These are phyloP conservation scores for Datisca glomerata DNA, from an alignment of 306 rosid species.

Conservation along the genomic window DNA sequence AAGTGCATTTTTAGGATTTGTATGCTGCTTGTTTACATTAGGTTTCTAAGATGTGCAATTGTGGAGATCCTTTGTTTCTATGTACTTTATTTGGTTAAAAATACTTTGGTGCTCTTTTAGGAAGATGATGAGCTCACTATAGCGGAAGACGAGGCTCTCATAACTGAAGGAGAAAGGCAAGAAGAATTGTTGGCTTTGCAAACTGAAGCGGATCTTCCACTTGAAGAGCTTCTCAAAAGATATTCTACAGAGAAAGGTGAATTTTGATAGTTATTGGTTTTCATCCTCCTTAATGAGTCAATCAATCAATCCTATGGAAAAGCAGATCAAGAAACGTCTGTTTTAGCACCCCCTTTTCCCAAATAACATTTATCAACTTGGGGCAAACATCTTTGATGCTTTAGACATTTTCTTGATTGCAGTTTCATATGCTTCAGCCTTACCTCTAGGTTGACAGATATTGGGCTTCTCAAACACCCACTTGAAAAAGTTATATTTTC, in stretches of 20 bases:
- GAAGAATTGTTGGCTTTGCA: slow-evolving; percentile 83
- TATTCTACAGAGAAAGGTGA: slow-evolving; percentile 44
- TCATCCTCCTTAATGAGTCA: too few relatives aligned
- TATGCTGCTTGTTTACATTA: too few relatives aligned
- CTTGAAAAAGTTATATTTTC: not conserved
- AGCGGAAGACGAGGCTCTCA: slow-evolving; percentile 82
- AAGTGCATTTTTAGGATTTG: not conserved
- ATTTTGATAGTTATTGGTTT: slow-evolving; percentile 2
- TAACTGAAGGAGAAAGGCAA: slow-evolving; percentile 69
- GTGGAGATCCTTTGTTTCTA: not conserved
- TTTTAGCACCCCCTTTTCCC: slow-evolving; percentile 2
- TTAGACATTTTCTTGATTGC: not conserved
- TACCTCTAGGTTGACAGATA: not conserved
- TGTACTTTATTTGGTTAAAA: not conserved
- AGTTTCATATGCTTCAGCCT: slow-evolving; percentile 4
- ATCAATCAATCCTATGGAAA: too few relatives aligned
- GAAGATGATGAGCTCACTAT: slow-evolving; percentile 88
- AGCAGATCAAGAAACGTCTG: not conserved
- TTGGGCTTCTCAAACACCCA: not conserved
- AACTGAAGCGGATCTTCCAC: slow-evolving; percentile 82
- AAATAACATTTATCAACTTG: too few relatives aligned
- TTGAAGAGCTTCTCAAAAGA: slow-evolving; percentile 79
- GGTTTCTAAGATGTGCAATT: not conserved
- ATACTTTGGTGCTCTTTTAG: slow-evolving; percentile 44
- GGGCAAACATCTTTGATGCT: not conserved